phyloP scores from a whole-genome alignment of 371 early-diverging fungal species.

The Dichotomocladium elegans region DNA sequence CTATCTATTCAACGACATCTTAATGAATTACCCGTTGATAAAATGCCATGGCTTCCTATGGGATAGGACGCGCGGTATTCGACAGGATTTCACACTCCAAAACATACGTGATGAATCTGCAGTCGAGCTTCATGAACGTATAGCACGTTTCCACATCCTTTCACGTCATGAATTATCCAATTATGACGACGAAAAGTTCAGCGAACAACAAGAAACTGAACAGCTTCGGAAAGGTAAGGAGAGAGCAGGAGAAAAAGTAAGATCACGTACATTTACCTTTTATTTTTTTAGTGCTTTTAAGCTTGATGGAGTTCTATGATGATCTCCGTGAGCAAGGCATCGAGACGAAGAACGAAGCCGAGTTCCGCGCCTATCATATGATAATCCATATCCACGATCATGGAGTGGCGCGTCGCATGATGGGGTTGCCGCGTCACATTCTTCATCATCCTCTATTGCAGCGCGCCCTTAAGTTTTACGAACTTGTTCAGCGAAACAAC shows the following conservation, averaged over 20 bases:
- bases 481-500: constrained; percentile 54
- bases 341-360: constrained; percentile 74
- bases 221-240: constrained; percentile 78
- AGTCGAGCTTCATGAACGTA: constrained; percentile 74
- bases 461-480: constrained; percentile 65
- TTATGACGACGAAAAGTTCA: constrained; percentile 55
- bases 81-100: constrained; percentile 88
- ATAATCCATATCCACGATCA: constrained; percentile 68
- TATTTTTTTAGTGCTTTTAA: constrained; percentile 55
- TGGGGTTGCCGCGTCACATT: constrained; percentile 49
- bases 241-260: background rate
- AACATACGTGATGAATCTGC: constrained; percentile 68
- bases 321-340: constrained; percentile 60
- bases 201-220: constrained; percentile 81
- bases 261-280: background rate
- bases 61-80: constrained; percentile 85
- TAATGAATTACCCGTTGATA: constrained; percentile 48
- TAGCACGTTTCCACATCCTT: constrained; percentile 88
- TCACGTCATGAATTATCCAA: constrained; percentile 75
- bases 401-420: constrained; percentile 62
- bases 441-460: constrained; percentile 60
- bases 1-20: constrained; percentile 68
- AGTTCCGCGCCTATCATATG: constrained; percentile 85
- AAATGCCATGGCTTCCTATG: constrained; percentile 83
- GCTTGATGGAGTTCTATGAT: constrained; percentile 81